Base-by-base conservation (phyloP, 257 asterid genomes). In the Solanum commersonii region DNA sequence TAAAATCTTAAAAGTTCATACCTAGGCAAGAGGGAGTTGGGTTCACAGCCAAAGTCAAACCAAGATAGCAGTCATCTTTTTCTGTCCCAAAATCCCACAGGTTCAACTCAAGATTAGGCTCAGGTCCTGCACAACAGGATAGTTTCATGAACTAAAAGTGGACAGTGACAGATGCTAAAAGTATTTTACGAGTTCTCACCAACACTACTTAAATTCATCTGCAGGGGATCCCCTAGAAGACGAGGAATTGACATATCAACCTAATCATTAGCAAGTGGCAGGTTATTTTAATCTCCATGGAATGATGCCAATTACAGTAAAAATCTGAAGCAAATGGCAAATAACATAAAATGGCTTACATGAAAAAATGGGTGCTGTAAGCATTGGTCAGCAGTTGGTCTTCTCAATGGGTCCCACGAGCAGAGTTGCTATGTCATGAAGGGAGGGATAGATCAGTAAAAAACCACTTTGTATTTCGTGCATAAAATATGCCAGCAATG, bases 371-470 rank as follows among this genome's bases (percentile, higher is more conserved):
- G 98, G 88, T 95, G 98, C 89, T 93, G 96, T 92, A 96, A 92
- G 91, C 99, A 96, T 81, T 95, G 97, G 52, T 96, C 98, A 71
- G 99, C 99, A 18, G 98, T 93, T 74, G 98, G 98, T 90, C 99
- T 94, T 93, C 93, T 93, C 70, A 90, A 88, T 31, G 99, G 99
- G 93, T 96, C 98, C 98, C 99, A 96, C 6, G 99, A 95, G 88
- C 94, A 93, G 83, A 96, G 98, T 96, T 95, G 97, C 99, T 96
- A 93, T 42, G 20, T 74, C 88, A 73, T 27, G 34, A 81, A 89
- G 49, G 81, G 84, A 83, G 83, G 29, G 38, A 78, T 15, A 46
- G 56, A 91, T 74, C 31, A 82, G 40, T 42, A 16, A 84, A 70
- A 34, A 14, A 20, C 37, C 84, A 86, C 10, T 72, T 72, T 8